Base-by-base conservation (phyloP, 2,329 filamentous ascomycete species). In the Ceratocystis variospora region DNA sequence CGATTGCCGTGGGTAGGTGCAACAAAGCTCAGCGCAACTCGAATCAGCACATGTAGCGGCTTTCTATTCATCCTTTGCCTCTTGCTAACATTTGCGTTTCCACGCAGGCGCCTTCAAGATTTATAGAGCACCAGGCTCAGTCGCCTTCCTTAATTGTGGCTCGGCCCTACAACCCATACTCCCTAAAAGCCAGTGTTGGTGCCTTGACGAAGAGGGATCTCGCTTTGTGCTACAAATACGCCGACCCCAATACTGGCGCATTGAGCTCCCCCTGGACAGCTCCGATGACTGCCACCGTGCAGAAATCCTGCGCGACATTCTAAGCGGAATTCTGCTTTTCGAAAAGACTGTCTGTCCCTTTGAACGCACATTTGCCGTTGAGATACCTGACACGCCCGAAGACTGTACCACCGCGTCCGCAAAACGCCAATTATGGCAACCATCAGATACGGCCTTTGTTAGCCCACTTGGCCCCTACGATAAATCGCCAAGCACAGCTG, bases 171-270 rank as follows among this genome's bases (percentile, higher is more conserved):
- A 94, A 71, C 88, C 92, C 10, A 94, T 96, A 69, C 77, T 96
- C 64, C 90, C 89, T 28, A 90, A 90, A 74, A 95, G 90, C 67
- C 91, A 96, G 75, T 95, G 89, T 73, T 96, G 92, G 92, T 95
- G 89, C 74, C 88, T 96, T 41, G 89, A 95, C 74, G 88, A 90
- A 67, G 82, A 86, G 66, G 87, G 87, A 50, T 90, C 79, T 74
- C 83, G 87, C 71, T 96, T 96, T 71, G 88, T 96, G n/a, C 77
- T 96, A 68, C 88, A 92, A 70, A 90, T 95, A 70, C 82, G 90
- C 25, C 84, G 87, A 57, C 87, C 92, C 37, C 87, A 88, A 55
- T 96, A 94, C 74, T 96, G 94, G 81, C 86, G 92, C 69, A 94
- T 96, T 71, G 92, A 96, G 73, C 77, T 96, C 5, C 89, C 90